These are phyloP conservation scores for Backusella mclennaniae DNA, from an alignment of 192 early-diverging fungal species.

Conservation along the genomic window DNA sequence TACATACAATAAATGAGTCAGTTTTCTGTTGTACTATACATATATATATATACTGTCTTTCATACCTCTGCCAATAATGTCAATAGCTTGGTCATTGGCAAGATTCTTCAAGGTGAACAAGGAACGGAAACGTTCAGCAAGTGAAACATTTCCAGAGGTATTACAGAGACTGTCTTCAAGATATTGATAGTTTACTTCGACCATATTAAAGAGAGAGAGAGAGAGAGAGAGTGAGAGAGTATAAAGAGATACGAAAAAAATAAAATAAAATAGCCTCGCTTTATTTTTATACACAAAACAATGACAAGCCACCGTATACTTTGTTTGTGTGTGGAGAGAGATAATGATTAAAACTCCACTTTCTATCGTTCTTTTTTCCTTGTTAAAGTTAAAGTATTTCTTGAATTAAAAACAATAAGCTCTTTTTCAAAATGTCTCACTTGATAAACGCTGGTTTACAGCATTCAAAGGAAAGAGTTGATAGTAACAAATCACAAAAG, in stretches of 20 bases:
- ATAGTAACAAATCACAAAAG: no score
- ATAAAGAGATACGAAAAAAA: no score
- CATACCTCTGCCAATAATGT: constrained; percentile 80
- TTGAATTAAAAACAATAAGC: no score
- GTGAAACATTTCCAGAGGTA: constrained; percentile 56
- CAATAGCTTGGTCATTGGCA: constrained; percentile 66
- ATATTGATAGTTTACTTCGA: constrained; percentile 49
- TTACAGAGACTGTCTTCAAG: constrained; percentile 65
- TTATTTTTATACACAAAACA: neutral
- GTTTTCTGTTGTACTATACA: neutral
- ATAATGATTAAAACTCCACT: neutral
- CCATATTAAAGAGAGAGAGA: neutral
- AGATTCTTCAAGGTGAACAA: constrained; percentile 91
- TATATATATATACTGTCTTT: neutral
- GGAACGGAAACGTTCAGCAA: constrained; percentile 87
- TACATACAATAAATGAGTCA: neutral
- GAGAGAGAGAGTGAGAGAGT: neutral
- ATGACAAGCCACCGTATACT: neutral
- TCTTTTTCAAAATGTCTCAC: no score
- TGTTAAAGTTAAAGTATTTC: no score
- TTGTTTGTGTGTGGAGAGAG: neutral
- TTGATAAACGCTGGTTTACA: no score
- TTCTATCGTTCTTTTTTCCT: neutral
- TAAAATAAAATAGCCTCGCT: neutral
- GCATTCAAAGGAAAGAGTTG: no score